phyloP scores from a whole-genome alignment of 768 basidiomycete genomes.

The Pilatotrama ljubarskyi region DNA sequence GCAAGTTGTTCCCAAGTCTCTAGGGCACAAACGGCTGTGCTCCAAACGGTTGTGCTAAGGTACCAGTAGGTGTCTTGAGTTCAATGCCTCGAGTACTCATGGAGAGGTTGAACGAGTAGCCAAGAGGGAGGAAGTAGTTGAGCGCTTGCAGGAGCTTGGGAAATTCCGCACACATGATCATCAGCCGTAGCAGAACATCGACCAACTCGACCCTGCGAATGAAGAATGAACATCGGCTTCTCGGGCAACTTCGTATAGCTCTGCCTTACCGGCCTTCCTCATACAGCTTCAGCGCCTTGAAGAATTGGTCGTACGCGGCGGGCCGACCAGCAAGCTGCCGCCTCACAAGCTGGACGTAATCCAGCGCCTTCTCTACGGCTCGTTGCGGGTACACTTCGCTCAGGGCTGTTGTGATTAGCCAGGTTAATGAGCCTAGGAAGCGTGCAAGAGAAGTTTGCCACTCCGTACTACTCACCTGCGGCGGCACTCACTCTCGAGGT shows the following conservation, averaged over 20 bases:
- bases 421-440: neutral
- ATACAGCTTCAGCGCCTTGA: constrained; percentile 6
- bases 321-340: neutral
- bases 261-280: constrained; percentile 1
- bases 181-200: constrained; percentile 1
- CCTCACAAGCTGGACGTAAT: neutral
- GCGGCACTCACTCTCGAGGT: neutral
- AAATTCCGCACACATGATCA: neutral
- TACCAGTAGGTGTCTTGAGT: neutral
- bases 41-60: neutral
- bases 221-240: neutral
- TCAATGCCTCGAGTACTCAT: neutral
- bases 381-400: neutral
- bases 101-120: neutral
- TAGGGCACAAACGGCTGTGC: neutral
- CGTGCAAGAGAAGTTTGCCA: neutral
- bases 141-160: neutral
- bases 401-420: neutral
- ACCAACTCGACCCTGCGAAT: neutral
- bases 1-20: too few relatives aligned
- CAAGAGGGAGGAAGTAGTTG: constrained; percentile 2
- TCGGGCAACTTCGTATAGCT: too few relatives aligned
- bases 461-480: neutral
- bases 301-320: constrained; percentile 1
- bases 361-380: neutral